Evolutionary conservation across 2,329 filamentous ascomycete species (phyloP), one percentile per base, ranked within the genome.

Genomic region (Colletotrichum tanaceti): DNA sequence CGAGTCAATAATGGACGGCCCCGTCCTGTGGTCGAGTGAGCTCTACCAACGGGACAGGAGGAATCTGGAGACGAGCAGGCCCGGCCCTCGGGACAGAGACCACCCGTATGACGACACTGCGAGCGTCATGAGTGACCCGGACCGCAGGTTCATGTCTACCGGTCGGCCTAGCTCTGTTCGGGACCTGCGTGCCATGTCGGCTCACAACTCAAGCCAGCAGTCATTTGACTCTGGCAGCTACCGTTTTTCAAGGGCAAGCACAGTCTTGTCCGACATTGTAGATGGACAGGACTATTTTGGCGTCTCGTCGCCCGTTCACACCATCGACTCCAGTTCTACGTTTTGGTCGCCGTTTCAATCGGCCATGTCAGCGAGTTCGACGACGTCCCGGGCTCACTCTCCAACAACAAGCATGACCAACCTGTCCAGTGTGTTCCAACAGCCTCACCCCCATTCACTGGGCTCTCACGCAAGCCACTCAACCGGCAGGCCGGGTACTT

Each of bases 311-410:
- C 90, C 91, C 0, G 85, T 91, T 0, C 83, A 92, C 50, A 90
- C 91, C 0, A 90, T 91, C 67, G 93, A 96, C 73, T 91, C 93
- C 0, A 86, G 87, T 28, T 89, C 89, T 18, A 96, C 93, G 0
- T 97, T 95, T 76, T 98, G 94, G 93, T 97, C 94, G 3, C 93
- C 93, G 0, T 94, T 95, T 73, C 91, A 93, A 68, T 89, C 89
- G 0, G 84, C 87, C 0, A 86, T 90, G 70, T 89, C 91, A 1
- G 87, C 89, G 0, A 77, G 90, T 81, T 76, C 93, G 77, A 81
- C 85, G 78, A 77, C 86, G 0, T 87, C 88, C 0, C 81, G 87
- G 62, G 84, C 85, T 0, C 88, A 89, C 68, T 90, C 89, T 6
- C 88, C 89, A 0, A 87, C 86, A 0, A 88, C 87, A 2, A 90